These are phyloP conservation scores for Ogataea nitratoaversa DNA, from an alignment of 805 yeast species.

Conservation along the genomic window DNA sequence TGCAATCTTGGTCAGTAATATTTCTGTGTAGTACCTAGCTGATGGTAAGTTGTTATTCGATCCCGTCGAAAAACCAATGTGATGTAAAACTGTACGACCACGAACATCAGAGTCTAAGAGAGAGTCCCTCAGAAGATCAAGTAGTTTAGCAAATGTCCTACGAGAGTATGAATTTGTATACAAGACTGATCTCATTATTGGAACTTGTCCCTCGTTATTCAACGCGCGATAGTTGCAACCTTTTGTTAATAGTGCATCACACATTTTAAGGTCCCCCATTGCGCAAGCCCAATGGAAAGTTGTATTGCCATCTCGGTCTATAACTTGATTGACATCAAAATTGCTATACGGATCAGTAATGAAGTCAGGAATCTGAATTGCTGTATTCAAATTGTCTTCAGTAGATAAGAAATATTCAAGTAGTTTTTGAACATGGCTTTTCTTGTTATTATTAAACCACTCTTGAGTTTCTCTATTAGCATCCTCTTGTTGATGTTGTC, in stretches of 20 bases:
- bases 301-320: slow-evolving; percentile 93
- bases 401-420: slow-evolving; percentile 53
- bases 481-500: not conserved
- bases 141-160: slow-evolving; percentile 72
- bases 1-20: slow-evolving; percentile 67
- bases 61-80: slow-evolving; percentile 68
- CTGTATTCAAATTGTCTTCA: slow-evolving; percentile 39
- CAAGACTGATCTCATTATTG: slow-evolving; percentile 76
- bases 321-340: slow-evolving; percentile 69
- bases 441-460: slow-evolving; percentile 13
- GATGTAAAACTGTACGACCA: slow-evolving; percentile 80
- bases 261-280: slow-evolving; percentile 78
- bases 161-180: slow-evolving; percentile 86
- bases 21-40: slow-evolving; percentile 77
- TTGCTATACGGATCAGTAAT: slow-evolving; percentile 59
- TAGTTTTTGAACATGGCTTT: slow-evolving; percentile 42
- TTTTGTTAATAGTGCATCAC: slow-evolving; percentile 66
- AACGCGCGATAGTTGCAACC: slow-evolving; percentile 66
- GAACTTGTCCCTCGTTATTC: slow-evolving; percentile 77
- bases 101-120: slow-evolving; percentile 72
- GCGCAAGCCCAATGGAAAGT: slow-evolving; percentile 98
- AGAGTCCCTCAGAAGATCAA: slow-evolving; percentile 72
- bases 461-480: slow-evolving; percentile 2
- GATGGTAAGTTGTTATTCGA: slow-evolving; percentile 69
- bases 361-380: slow-evolving; percentile 53